These are phyloP conservation scores for Camellia lanceoleosa DNA, from an alignment of 148 eudicot species.

Conservation along the genomic window DNA sequence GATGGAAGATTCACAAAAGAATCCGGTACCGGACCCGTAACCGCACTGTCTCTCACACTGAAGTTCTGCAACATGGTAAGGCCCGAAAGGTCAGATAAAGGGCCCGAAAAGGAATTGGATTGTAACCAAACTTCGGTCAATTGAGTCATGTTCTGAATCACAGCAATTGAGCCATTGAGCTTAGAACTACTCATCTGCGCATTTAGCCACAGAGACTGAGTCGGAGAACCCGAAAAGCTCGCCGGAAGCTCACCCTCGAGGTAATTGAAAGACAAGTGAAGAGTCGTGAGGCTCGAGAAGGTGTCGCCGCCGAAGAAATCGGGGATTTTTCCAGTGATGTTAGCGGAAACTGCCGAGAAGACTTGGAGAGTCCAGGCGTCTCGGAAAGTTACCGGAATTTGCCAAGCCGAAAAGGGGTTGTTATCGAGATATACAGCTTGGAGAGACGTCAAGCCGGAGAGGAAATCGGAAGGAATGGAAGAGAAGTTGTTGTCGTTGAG, in stretches of 20 bases:
- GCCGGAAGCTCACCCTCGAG: slow-evolving; percentile 60
- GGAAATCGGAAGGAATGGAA: slow-evolving; percentile 51
- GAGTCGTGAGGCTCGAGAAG: slow-evolving; percentile 41
- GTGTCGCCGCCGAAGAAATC: slow-evolving; percentile 37
- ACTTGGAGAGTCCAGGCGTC: slow-evolving; percentile 33
- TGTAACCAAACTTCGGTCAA: slow-evolving; percentile 68
- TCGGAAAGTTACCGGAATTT: slow-evolving; percentile 44
- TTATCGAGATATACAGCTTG: slow-evolving; percentile 48
- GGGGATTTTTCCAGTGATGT: slow-evolving; percentile 55
- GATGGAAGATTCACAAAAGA: slow-evolving; percentile 37
- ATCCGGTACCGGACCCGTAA: slow-evolving; percentile 70
- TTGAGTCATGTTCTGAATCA: slow-evolving; percentile 66
- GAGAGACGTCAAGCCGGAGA: slow-evolving; percentile 44
- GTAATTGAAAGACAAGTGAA: slow-evolving; percentile 52
- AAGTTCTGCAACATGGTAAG: slow-evolving; percentile 40
- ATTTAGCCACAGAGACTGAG: slow-evolving; percentile 68
- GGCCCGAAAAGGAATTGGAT: slow-evolving; percentile 61
- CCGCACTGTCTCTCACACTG: slow-evolving; percentile 61
- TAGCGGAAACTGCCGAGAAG: slow-evolving; percentile 60
- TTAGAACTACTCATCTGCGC: slow-evolving; percentile 46
- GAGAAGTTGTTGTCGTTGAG: slow-evolving; percentile 48
- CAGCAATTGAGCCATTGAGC: slow-evolving; percentile 56
- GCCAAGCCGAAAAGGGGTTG: slow-evolving; percentile 57
- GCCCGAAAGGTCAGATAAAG: slow-evolving; percentile 66
- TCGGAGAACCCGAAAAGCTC: slow-evolving; percentile 44